Base-by-base conservation (phyloP, 2,329 filamentous ascomycete genomes). In the Whalleya microplaca region DNA sequence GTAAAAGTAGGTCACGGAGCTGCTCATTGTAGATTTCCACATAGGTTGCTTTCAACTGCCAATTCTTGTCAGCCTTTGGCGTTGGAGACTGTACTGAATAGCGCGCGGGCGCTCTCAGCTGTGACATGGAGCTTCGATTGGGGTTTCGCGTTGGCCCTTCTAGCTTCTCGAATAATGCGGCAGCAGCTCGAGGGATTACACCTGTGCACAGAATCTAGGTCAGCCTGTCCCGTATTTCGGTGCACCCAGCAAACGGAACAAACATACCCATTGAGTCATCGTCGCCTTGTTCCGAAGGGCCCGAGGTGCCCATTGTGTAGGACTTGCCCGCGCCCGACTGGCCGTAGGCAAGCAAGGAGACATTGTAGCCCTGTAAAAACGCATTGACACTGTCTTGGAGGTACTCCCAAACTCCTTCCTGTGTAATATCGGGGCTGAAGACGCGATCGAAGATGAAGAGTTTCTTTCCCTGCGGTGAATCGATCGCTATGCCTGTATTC, bases 21-120 rank as follows among this genome's bases (percentile, higher is more conserved):
- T 96, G 90, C 75, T 99, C 95, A 71, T 99, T 98, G 78, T 99
- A 99, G 63, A 99, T 99, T 80, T 98, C 85, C 61, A 97, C 91
- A 70, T 97, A 97, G 1, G 93, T 97, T 10, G 94, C 95, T 73
- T 90, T 96, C 68, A 99, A 79, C 50, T 91, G 89, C 95, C 95
- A 99, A 60, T 83, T 90, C 73, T 89, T 92, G 47, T 95, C 90
- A 3, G 70, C 73, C 61, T 80, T 81, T 2, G 77, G 67, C 21
- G 75, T 51, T 1, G 71, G 58, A 2, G 76, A 70, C 42, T 80
- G 77, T 55, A 85, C 82, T 2, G 90, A 92, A 65, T 96, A 95
- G 62, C 92, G 86, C 45, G 86, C 84, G 0, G 94, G 94, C 3
- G 90, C 86, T 61, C 90, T 88, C 40, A 97, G 82, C 49, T 92